phyloP scores from a whole-genome alignment of 352 stramenopile species.

The Pythium rishiriense region DNA sequence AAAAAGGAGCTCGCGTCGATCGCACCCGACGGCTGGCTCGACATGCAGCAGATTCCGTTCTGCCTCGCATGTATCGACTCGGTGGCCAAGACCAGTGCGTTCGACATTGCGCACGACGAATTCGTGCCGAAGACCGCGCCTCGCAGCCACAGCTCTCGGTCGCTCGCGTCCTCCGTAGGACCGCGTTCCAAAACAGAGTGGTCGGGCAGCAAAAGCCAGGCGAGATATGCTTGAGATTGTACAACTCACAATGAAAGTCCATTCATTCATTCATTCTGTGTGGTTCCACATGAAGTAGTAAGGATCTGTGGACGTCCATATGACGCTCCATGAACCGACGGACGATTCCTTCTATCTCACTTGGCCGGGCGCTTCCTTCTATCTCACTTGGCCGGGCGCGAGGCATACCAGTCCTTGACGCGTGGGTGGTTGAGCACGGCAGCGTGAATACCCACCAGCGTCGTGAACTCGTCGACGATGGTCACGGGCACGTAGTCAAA shows the following conservation, averaged over 20 bases:
- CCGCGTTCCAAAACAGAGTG: neutral
- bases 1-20: conserved; percentile 25
- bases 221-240: neutral
- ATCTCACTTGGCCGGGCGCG: neutral
- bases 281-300: neutral
- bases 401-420: conserved; percentile 37
- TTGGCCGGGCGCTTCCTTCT: too few species aligned
- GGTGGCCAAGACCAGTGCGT: conserved; percentile 8
- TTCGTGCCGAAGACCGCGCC: conserved; percentile 15
- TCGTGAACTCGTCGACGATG: conserved; percentile 34
- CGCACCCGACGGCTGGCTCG: neutral
- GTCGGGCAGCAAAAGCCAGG: neutral
- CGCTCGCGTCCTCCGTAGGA: neutral
- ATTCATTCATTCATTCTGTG: neutral
- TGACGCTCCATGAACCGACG: too few species aligned
- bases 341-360: too few species aligned
- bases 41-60: conserved; percentile 13
- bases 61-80: conserved; percentile 12
- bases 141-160: conserved; percentile 8
- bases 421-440: conserved; percentile 38
- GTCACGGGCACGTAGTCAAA: conserved; percentile 29
- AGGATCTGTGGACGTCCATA: too few species aligned
- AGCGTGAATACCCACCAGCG: conserved; percentile 36
- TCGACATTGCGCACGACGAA: conserved; percentile 22
- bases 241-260: too few species aligned